Percentiles rank a stretch among this genome's conserved stretches.
phyloP scores from a whole-genome alignment of 306 rosid species.

The Dryas alaskensis region DNA sequence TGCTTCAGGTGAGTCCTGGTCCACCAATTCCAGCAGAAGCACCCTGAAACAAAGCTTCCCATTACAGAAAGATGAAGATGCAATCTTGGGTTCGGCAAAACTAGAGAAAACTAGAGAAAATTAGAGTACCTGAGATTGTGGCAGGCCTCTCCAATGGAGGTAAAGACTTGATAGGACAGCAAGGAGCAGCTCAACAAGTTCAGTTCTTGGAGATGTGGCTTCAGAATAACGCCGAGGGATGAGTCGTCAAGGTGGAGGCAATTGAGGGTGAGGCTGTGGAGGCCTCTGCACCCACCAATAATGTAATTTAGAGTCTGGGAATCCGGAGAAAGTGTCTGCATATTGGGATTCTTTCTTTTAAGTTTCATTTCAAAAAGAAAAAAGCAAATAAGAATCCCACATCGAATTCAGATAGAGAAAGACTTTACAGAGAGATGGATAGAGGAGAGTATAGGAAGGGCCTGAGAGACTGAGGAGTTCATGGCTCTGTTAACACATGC shows the following conservation, averaged over 20 bases:
- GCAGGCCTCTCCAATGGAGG: conserved; percentile 19
- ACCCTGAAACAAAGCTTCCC: conserved; percentile 13
- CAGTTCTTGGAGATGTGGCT: conserved; percentile 27
- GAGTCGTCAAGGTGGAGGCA: conserved; percentile 30
- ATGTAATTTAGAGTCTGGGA: conserved; percentile 14
- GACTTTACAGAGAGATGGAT: conserved; percentile 26
- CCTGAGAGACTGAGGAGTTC: conserved; percentile 16
- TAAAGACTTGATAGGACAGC: conserved; percentile 24
- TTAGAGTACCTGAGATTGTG: conserved; percentile 28
- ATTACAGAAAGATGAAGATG: background rate
- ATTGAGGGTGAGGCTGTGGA: conserved; percentile 25
- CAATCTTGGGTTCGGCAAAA: background rate
- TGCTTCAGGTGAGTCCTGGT: conserved; percentile 10
- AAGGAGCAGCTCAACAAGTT: conserved; percentile 26
- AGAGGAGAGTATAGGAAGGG: conserved; percentile 20
- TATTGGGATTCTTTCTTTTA: background rate
- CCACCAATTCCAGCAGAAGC: conserved; percentile 30
- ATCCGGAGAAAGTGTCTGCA: conserved; percentile 21
- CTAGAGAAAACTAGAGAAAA: background rate
- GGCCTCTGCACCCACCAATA: conserved; percentile 20
- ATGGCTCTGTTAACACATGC: conserved; percentile 29
- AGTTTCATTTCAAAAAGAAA: background rate
- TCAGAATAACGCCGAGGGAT: conserved; percentile 13
- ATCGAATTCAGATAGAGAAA: background rate
- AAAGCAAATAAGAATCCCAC: background rate